Evolutionary conservation across 148 eudicot species (phyloP), one percentile per base, ranked within the genome.

Genomic region (Heliosperma pusillum): DNA sequence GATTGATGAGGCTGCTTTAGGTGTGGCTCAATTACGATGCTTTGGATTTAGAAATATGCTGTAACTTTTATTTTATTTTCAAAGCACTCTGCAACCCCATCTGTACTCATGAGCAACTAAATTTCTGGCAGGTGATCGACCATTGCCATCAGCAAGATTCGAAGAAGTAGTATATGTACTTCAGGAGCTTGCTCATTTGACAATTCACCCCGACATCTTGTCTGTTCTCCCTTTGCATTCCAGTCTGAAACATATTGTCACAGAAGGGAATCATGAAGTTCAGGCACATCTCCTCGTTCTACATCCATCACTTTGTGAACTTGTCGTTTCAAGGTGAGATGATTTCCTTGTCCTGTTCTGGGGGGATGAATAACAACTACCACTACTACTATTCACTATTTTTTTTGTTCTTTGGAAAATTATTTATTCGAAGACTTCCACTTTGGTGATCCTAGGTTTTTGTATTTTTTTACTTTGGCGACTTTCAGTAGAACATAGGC

Each of bases 251-350:
- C 75, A 70, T 71, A 85, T 79, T 66, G 63, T 79, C 22, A 74
- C 77, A 47, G 83, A 86, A 69, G 88, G 76, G 45, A 84, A 79
- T 76, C 76, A 63, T 24, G 80, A 66, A 20, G 78, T 60, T 77
- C 94, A 81, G 33, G 82, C 89, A 53, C 97, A 96, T 86, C 88
- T 96, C 65, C 79, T 90, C 71, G 85, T 92, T 76, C 86, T 96
- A 24, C 90, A 92, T 79, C 94, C 91, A 19, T 85, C 99, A 61
- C 82, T 96, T 36, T 90, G 94, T 79, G 97, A 92, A 86, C 97
- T 96, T 70, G 89, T 96, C 74, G 74, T 82, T 79, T 96, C 99
- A 79, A 96, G 99, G 99, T 96, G 83, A 85, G 80, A 66, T 47
- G 70, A 26, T 53, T 64, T 9, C 0, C 56, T 55, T 53, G 8